Conservation (phyloP, 164 flowering plant species). For the Nymphaea colorata region DNA sequence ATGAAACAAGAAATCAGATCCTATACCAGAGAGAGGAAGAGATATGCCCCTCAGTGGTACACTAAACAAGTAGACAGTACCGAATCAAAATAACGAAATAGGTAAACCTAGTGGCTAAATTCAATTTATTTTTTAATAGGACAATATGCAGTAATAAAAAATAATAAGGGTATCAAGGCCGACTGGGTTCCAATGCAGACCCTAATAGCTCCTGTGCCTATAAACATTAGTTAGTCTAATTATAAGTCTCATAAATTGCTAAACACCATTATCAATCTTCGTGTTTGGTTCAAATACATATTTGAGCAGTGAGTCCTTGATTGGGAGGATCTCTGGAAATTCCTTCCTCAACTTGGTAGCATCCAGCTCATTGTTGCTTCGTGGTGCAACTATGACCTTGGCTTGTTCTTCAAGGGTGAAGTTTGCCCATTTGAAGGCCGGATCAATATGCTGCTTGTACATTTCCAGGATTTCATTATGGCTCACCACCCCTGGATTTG, state of each 20-base stretch:
- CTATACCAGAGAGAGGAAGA: too few species aligned
- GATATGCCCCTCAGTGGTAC: too few species aligned
- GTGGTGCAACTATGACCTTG: constrained; percentile 53
- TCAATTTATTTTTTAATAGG: too few species aligned
- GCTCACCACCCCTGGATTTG: constrained; percentile 66
- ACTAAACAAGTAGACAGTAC: too few species aligned
- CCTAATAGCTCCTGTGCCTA: background rate
- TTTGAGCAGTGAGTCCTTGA: constrained; percentile 60
- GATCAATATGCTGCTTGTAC: constrained; percentile 54
- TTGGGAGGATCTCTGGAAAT: constrained; percentile 55
- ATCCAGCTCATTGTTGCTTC: constrained; percentile 74
- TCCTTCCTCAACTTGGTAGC: constrained; percentile 52
- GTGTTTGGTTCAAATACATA: constrained; percentile 58
- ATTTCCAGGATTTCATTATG: constrained; percentile 67
- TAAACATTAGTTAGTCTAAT: too few species aligned
- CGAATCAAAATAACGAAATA: too few species aligned
- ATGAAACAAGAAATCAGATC: too few species aligned
- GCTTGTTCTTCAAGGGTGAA: constrained; percentile 71
- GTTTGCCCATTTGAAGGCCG: constrained; percentile 39
- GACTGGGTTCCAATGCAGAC: background rate
- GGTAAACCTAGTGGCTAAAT: background rate
- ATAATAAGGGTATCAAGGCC: background rate
- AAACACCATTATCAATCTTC: constrained; percentile 10
- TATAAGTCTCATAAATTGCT: too few species aligned
- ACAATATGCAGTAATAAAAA: background rate